Base-by-base conservation (phyloP, 768 basidiomycete genomes). In the Paxillus involutus region DNA sequence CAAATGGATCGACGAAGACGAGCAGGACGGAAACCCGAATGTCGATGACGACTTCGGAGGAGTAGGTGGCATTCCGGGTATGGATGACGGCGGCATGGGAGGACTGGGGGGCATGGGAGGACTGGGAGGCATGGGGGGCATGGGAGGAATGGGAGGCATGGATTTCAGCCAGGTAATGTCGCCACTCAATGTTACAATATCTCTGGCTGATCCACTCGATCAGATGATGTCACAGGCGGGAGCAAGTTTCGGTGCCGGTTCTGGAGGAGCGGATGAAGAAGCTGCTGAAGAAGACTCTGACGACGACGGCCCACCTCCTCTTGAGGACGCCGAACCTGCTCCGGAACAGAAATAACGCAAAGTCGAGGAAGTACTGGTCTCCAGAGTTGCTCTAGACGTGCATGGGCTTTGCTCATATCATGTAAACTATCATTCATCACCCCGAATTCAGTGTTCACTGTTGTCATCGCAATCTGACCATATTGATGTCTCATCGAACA, bases 1-100 rank as follows among this genome's bases (percentile, higher is more conserved):
- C 60, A 96, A 91, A 76, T 98, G 94, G 94, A 88, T 89, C 40
- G 95, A 98, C 65, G 95, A 98, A 75, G 96, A 98, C 67, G 95
- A 98, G 69, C 96, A 98, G 74, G 89, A 91, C 39, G 88, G 78
- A 47, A 80, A 73, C 21, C 60, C 70, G 2, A 65, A 58, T 9
- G 54, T 75, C n/a, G 68, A 72, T 2, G 84, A 85, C 3, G 55
- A 65, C 4, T 57, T 67, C 33, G 68, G 55, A 5, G 68, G 55
- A 5, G 52, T 62, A 41, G 71, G 72, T 39, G 74, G 68, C 21
- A 69, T 72, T 52, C 65, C 68, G 24, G 79, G 77, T 19, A 75
- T 79, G 71, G 76, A 72, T 8, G 64, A 56, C 3, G 75, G 73
- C 14, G 81, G 79, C 0, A 81, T 84, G 79, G 77, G 75, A 4